phyloP scores from a whole-genome alignment of 2,329 filamentous ascomycete genomes.

The Ilyonectria destructans region DNA sequence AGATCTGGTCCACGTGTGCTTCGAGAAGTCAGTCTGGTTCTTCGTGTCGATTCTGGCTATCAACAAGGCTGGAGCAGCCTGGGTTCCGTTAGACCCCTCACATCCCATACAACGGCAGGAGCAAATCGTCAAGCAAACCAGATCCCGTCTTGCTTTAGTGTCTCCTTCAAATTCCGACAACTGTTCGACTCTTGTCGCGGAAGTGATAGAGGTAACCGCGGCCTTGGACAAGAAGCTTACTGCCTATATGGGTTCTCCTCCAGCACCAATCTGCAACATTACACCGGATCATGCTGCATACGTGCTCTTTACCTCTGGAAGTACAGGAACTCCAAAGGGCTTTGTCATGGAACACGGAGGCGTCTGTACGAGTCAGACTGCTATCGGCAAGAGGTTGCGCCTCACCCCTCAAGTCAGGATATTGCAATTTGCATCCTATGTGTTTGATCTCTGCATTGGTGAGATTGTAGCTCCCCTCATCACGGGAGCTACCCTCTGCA shows the following conservation, averaged over 20 bases:
- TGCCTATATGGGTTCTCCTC: background rate
- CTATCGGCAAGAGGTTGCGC: constrained; percentile 17
- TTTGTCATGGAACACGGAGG: constrained; percentile 40
- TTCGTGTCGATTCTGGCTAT: constrained; percentile 16
- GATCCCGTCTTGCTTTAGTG: background rate
- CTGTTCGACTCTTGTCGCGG: background rate
- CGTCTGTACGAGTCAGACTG: constrained; percentile 31
- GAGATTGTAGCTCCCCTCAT: constrained; percentile 28
- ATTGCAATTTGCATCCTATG: constrained; percentile 32
- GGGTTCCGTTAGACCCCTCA: constrained; percentile 13
- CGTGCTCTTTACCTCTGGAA: constrained; percentile 48
- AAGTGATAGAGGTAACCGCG: constrained; percentile 9
- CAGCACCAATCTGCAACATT: background rate
- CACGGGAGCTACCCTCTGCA: constrained; percentile 29
- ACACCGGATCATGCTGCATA: constrained; percentile 32
- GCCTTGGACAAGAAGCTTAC: background rate
- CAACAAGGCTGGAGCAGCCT: constrained; percentile 17
- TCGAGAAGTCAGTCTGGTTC: constrained; percentile 20
- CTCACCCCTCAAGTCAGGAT: constrained; percentile 19
- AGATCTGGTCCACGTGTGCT: background rate
- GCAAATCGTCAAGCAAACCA: constrained; percentile 7
- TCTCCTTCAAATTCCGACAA: background rate
- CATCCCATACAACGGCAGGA: constrained; percentile 9
- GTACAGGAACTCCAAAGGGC: constrained; percentile 48
- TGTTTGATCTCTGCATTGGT: constrained; percentile 21